These are phyloP conservation scores for Calonectria hawksworthii DNA, from an alignment of 2,329 filamentous ascomycete genomes.

Conservation along the genomic window DNA sequence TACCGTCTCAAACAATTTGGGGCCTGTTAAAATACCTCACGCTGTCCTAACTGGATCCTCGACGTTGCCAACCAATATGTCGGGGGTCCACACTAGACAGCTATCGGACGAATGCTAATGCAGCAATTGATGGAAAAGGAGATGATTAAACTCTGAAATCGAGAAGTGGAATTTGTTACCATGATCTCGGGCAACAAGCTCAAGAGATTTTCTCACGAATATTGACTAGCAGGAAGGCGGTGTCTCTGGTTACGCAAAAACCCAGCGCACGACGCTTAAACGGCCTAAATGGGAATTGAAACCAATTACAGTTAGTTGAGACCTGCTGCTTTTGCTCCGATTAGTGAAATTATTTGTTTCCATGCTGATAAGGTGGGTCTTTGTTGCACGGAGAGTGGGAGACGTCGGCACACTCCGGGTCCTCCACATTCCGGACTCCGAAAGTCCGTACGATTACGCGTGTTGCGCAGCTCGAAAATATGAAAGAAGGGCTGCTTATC, in stretches of 20 bases:
- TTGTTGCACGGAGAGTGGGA: not conserved
- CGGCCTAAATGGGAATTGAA: not conserved
- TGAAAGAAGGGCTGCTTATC: not conserved
- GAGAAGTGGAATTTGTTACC: not conserved
- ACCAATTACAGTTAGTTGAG: not conserved
- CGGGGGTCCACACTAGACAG: not conserved
- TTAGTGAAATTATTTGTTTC: not conserved
- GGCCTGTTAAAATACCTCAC: not conserved
- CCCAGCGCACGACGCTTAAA: not conserved
- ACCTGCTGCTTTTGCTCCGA: not conserved
- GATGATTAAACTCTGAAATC: not conserved
- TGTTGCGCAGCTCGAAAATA: no score
- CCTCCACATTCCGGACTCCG: not conserved
- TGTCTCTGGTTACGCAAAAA: not conserved
- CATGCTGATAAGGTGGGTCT: not conserved
- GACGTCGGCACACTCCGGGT: not conserved
- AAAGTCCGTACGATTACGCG: not conserved
- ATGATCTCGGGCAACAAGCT: not conserved
- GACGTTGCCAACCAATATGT: not conserved
- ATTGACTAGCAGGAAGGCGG: not conserved
- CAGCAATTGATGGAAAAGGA: not conserved
- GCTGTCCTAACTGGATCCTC: not conserved
- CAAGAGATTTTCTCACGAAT: not conserved
- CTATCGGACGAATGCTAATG: not conserved
- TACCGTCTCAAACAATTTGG: not conserved